phyloP scores from a whole-genome alignment of 768 basidiomycete species.

The Mycena epipterygia region DNA sequence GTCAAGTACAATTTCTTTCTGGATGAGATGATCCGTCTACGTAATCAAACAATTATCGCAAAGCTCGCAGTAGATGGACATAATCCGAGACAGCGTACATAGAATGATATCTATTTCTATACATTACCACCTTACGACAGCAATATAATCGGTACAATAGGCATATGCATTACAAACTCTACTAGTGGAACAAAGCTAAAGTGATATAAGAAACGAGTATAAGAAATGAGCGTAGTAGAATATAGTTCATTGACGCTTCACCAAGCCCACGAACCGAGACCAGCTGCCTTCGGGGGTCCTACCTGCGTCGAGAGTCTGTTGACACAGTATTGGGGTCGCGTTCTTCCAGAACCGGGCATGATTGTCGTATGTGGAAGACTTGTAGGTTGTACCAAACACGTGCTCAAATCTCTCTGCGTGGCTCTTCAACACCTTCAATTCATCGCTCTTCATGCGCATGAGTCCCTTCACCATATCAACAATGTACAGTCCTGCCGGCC shows the following conservation, averaged over 20 bases:
- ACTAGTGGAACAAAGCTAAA: too few relatives aligned
- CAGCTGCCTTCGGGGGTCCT: too few relatives aligned
- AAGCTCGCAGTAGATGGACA: conserved; percentile 30
- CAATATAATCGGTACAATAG: too few relatives aligned
- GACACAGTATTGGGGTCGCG: background rate
- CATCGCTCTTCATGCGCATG: conserved; percentile 18
- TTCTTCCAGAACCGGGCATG: background rate
- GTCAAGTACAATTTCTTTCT: conserved; percentile 51
- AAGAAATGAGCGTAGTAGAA: too few relatives aligned
- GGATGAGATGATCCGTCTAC: conserved; percentile 52
- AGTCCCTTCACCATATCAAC: conserved; percentile 35
- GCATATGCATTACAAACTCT: too few relatives aligned
- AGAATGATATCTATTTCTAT: too few relatives aligned
- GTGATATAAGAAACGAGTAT: too few relatives aligned
- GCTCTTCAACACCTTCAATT: background rate
- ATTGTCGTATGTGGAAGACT: background rate
- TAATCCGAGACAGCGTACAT: conserved; percentile 21
- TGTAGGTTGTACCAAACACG: background rate
- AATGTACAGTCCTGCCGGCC: background rate
- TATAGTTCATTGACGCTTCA: too few relatives aligned
- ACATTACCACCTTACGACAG: too few relatives aligned
- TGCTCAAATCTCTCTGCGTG: conserved; percentile 1
- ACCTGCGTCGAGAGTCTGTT: too few relatives aligned
- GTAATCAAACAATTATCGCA: conserved; percentile 39
- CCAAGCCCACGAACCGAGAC: too few relatives aligned